phyloP scores from a whole-genome alignment of 176 grass and related monocot genomes.

The Ensete ventricosum region DNA sequence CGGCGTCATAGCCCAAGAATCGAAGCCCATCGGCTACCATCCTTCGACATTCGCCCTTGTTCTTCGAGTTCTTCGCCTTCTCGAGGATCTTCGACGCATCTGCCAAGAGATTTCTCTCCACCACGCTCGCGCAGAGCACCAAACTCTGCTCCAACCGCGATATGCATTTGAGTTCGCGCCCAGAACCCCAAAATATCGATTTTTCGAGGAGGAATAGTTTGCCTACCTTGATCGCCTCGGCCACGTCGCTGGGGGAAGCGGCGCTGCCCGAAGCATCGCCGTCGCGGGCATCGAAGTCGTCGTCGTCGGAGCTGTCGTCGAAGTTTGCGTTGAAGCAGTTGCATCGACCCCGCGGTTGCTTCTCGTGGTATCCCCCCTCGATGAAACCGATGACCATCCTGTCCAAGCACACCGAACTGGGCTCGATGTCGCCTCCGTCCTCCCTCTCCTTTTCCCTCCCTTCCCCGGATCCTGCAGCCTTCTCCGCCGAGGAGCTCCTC shows the following conservation, averaged over 20 bases:
- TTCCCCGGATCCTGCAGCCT: neutral
- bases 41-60: conserved; percentile 43
- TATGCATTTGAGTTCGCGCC: neutral
- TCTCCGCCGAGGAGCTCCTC: conserved; percentile 30
- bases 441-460: conserved; percentile 46
- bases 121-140: conserved; percentile 53
- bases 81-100: conserved; percentile 52
- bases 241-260: conserved; percentile 21
- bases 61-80: conserved; percentile 35
- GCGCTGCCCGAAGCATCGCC: conserved; percentile 11
- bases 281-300: conserved; percentile 48
- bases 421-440: conserved; percentile 14
- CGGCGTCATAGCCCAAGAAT: conserved; percentile 65
- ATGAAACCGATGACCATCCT: conserved; percentile 87
- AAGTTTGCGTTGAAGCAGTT: conserved; percentile 87
- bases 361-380: conserved; percentile 51
- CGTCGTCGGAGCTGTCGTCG: conserved; percentile 67
- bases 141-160: conserved; percentile 31
- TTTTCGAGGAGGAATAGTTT: neutral
- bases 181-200: neutral
- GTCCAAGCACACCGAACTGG: conserved; percentile 51
- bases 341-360: conserved; percentile 43
- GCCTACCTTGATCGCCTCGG: conserved; percentile 58
- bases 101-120: conserved; percentile 75
- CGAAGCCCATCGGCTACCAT: conserved; percentile 58